Conservation (phyloP, 1,284 basidiomycete genomes). For the Porodaedalea pini region DNA sequence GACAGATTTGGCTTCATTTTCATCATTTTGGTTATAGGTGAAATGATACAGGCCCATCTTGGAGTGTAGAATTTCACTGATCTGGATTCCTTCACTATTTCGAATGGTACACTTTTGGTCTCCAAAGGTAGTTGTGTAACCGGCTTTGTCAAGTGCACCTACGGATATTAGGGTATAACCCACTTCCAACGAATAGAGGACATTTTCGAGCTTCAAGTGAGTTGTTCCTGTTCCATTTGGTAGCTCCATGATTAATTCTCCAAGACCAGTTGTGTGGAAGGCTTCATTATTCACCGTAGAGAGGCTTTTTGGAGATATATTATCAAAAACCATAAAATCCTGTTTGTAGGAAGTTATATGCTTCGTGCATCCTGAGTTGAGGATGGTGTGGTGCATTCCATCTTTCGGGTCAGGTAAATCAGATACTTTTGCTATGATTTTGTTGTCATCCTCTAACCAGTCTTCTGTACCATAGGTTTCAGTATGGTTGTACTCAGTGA, state of each 20-base stretch:
- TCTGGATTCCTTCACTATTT: background rate
- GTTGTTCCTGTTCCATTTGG: constrained; percentile 4
- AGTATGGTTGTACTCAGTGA: too few relatives aligned
- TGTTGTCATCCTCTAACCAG: too few relatives aligned
- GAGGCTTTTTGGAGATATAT: background rate
- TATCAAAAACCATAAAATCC: constrained; percentile 30
- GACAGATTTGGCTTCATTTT: constrained; percentile 1
- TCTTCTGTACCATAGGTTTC: too few relatives aligned
- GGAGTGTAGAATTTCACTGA: background rate
- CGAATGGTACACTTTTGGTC: background rate
- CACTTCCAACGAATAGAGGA: constrained; percentile 35
- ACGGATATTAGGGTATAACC: constrained; percentile 35
- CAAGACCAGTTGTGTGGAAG: background rate
- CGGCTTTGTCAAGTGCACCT: constrained; percentile 25
- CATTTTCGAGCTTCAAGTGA: constrained; percentile 28
- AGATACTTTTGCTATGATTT: background rate
- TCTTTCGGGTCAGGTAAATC: background rate
- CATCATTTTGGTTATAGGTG: constrained; percentile 1
- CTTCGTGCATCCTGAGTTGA: constrained; percentile 36
- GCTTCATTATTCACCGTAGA: background rate
- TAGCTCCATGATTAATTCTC: background rate
- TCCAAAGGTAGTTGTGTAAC: background rate
- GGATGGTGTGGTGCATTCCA: constrained; percentile 22
- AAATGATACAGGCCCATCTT: background rate
- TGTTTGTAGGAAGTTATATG: constrained; percentile 40